Evolutionary conservation across 2,329 filamentous ascomycete species (phyloP), one percentile per base, ranked within the genome.

Genomic region (Chrysosporium keratinophilum): DNA sequence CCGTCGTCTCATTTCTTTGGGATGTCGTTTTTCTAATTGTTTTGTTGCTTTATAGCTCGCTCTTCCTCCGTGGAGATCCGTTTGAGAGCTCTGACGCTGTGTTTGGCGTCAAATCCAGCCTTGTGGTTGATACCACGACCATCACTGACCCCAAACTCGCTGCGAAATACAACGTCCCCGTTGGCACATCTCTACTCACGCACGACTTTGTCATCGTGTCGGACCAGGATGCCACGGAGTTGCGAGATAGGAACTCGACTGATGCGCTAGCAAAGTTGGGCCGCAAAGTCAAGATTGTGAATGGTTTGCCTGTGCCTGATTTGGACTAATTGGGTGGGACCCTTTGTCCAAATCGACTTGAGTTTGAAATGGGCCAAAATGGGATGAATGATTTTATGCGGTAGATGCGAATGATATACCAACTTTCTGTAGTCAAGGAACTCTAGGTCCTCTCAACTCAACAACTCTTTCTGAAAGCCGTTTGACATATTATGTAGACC

Each of bases 71-170:
- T 2, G 83, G 82, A 44, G 87, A 91, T 61, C 85, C 84, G 0
- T 93, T 91, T 65, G 87, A 91, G 71, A 86, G 81, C 0, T 87
- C 84, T 0, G 88, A 94, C 64, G 86, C 87, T 0, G 88, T 94
- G 1, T 94, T 94, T 62, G 88, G 88, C 17, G 87, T 94, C 54
- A 95, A 94, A 68, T 77, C 88, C 65, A 87, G 84, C 28, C 74
- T 94, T 11, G 72, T 88, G n/a, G 76, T 88, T 12, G 84, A 87
- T 59, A 71, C 81, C 69, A 60, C 75, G 57, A 71, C 76, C 63
- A 73, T 80, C 60, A 48, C 73, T 70, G 69, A 75, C 66, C 65
- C 70, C 0, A 75, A 76, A 43, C 76, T 76, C 54, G 80, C 83
- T 10, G 42, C 39, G 59, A 73, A 80, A 62, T 86, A 89, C 64